Conservation (phyloP, 306 rosid genomes). For the Lathyrus sativus region DNA sequence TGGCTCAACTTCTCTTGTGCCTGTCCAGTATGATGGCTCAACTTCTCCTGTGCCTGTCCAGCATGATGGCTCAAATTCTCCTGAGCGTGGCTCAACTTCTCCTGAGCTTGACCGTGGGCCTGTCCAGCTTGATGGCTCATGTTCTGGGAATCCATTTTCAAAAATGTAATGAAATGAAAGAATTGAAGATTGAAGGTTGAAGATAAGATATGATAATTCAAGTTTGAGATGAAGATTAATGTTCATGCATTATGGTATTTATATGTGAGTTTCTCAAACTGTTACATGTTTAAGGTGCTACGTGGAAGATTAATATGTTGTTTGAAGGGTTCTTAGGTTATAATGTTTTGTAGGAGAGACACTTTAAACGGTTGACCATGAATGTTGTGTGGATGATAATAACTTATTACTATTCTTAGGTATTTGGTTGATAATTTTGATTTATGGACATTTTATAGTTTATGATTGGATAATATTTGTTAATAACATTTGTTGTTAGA, state of each 20-base stretch:
- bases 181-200: neutral
- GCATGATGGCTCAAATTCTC: constrained; percentile 7
- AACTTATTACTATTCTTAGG: constrained; percentile 7
- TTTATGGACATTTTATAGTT: neutral
- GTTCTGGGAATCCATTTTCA: constrained; percentile 53
- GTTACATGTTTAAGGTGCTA: constrained; percentile 7
- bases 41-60: no score
- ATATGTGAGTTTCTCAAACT: constrained; percentile 17
- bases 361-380: constrained; percentile 27
- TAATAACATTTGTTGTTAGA: no score
- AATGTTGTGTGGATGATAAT: constrained; percentile 2
- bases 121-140: constrained; percentile 54
- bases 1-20: no score
- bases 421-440: constrained; percentile 14
- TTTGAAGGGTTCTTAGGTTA: constrained; percentile 1
- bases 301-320: constrained; percentile 18
- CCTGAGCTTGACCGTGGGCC: constrained; percentile 70
- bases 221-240: constrained; percentile 28
- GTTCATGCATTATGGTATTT: constrained; percentile 27
- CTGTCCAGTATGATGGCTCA: no score
- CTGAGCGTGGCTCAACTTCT: constrained; percentile 36
- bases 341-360: constrained; percentile 26
- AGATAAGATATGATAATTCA: constrained; percentile 4
- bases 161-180: constrained; percentile 30
- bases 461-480: no score